Evolutionary conservation across 345 rosid genomes (phyloP).

Genomic region (Turnera subulata): DNA sequence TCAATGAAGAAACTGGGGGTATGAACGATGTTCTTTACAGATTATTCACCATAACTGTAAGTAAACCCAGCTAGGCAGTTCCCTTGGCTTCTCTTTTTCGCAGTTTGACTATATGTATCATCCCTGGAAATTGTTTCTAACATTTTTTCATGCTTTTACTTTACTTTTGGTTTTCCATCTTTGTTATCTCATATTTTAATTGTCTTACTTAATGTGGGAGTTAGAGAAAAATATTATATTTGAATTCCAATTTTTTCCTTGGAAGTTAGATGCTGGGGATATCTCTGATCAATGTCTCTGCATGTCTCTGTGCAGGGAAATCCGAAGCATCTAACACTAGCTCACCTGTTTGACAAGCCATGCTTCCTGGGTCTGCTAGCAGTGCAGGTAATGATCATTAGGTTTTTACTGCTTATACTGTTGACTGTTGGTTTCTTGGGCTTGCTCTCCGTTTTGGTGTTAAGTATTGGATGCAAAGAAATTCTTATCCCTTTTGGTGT

Average conservation of each 20-base stretch:
- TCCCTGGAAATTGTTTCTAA: slow-evolving; percentile 1
- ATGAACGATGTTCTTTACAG: slow-evolving; percentile 93
- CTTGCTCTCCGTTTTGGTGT: background rate
- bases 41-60: slow-evolving; percentile 61
- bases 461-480: background rate
- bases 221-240: too few species aligned
- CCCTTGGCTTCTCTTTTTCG: background rate
- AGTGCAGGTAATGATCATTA: slow-evolving; percentile 41
- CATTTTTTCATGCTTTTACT: background rate
- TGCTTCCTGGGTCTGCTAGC: slow-evolving; percentile 95
- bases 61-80: slow-evolving; percentile 7
- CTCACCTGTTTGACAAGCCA: slow-evolving; percentile 95
- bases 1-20: slow-evolving; percentile 94
- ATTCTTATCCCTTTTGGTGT: background rate
- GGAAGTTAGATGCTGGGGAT: background rate
- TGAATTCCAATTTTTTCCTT: background rate
- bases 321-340: slow-evolving; percentile 75
- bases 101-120: background rate
- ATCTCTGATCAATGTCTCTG: slow-evolving; percentile 12
- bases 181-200: background rate
- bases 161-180: background rate
- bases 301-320: slow-evolving; percentile 51
- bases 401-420: too few species aligned
- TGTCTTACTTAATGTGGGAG: too few species aligned
- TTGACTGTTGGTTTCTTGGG: background rate